phyloP scores from a whole-genome alignment of 495 filamentous ascomycete species.

The Xylaria grammica region DNA sequence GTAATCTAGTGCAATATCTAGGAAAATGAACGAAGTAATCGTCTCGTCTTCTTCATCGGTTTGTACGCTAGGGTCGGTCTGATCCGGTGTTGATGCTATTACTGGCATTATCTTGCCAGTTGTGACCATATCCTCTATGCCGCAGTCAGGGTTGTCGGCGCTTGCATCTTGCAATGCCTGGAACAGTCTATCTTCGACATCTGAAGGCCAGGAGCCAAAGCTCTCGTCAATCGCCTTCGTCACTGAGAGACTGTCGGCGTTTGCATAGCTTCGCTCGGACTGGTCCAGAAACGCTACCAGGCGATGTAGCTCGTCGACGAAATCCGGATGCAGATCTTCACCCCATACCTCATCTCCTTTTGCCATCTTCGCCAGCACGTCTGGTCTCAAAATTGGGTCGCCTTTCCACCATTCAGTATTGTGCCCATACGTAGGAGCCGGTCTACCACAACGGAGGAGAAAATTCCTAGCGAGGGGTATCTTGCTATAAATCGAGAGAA shows the following conservation, averaged over 20 bases:
- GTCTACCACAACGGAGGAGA: conserved; percentile 61
- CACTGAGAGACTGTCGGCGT: conserved; percentile 57
- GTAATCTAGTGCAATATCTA: conserved; percentile 37
- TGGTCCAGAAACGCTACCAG: conserved; percentile 85
- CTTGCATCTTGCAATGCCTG: conserved; percentile 33
- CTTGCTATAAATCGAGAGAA: conserved; percentile 80
- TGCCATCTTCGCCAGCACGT: conserved; percentile 59
- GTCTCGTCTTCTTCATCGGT: conserved; percentile 34
- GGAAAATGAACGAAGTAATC: conserved; percentile 46
- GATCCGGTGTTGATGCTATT: conserved; percentile 10
- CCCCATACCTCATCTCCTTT: conserved; percentile 48
- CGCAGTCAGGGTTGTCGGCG: conserved; percentile 24
- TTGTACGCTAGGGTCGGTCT: conserved; percentile 31
- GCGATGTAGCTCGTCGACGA: conserved; percentile 69
- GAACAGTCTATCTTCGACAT: conserved; percentile 36
- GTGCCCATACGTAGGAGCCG: conserved; percentile 66
- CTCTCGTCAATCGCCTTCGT: conserved; percentile 32
- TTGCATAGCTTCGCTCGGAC: conserved; percentile 82
- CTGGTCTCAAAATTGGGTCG: conserved; percentile 61
- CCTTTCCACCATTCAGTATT: conserved; percentile 89
- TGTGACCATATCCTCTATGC: conserved; percentile 37
- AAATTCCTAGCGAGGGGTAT: conserved; percentile 83
- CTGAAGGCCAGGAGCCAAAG: conserved; percentile 29
- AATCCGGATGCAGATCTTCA: conserved; percentile 46
- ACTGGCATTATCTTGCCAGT: conserved; percentile 30